phyloP scores from a whole-genome alignment of 1,284 basidiomycete genomes.

The Cutaneotrichosporon sp. region DNA sequence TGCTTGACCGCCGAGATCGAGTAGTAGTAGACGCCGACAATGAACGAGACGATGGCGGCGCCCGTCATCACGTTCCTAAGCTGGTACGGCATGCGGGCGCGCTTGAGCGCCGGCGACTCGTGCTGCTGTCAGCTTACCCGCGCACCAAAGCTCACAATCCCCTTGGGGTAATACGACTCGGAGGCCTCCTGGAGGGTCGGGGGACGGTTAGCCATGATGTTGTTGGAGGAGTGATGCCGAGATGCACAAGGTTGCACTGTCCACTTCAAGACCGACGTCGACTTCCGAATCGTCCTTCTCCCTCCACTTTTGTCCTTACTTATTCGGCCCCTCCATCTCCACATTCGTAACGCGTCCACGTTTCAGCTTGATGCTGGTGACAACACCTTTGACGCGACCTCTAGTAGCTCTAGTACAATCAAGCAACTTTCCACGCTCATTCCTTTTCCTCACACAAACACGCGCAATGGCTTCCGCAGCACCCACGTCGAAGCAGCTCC shows the following conservation, averaged over 20 bases:
- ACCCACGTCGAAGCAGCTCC: slow-evolving; percentile 27
- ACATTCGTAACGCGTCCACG: not conserved
- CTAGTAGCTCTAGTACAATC: too few relatives aligned
- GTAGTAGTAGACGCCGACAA: slow-evolving; percentile 83
- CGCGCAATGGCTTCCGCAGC: slow-evolving; percentile 6
- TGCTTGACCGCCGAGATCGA: slow-evolving; percentile 91
- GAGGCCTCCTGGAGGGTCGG: slow-evolving; percentile 21
- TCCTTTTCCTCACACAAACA: not conserved
- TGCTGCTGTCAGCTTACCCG: slow-evolving; percentile 55
- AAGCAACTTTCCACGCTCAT: not conserved
- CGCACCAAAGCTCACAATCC: slow-evolving; percentile 2
- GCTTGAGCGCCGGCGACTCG: slow-evolving; percentile 80
- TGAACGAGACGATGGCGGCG: slow-evolving; percentile 68
- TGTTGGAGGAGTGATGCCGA: not conserved
- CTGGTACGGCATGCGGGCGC: slow-evolving; percentile 81
- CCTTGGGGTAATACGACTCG: slow-evolving; percentile 31
- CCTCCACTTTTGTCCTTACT: slow-evolving; percentile 3
- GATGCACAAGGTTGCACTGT: not conserved
- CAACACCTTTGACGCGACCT: not conserved
- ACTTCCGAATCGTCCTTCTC: not conserved
- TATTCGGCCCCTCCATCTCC: not conserved
- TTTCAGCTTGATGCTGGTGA: not conserved
- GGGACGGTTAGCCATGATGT: slow-evolving; percentile 10
- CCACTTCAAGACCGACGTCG: not conserved
- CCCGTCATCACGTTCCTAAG: slow-evolving; percentile 78